These are phyloP conservation scores for Rubus parviflorus DNA, from an alignment of 306 rosid species.

Conservation along the genomic window DNA sequence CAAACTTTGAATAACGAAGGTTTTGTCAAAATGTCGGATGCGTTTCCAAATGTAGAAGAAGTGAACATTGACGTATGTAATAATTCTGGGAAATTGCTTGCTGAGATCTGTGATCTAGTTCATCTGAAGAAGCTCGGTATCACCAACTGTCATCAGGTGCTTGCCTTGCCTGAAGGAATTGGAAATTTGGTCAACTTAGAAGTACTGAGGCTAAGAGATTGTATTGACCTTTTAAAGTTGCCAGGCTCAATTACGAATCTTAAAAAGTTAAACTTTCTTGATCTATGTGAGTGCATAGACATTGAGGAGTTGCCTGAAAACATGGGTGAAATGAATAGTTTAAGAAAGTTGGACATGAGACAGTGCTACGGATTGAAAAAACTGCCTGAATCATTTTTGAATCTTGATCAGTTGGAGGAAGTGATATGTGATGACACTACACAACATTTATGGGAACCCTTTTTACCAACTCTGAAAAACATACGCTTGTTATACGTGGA, in stretches of 20 bases:
- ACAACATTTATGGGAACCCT: constrained; percentile 29
- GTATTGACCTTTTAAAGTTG: constrained; percentile 37
- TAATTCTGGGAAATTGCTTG: constrained; percentile 27
- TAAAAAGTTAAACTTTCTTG: constrained; percentile 36
- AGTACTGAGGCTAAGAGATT: constrained; percentile 47
- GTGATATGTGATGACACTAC: constrained; percentile 53
- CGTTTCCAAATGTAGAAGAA: constrained; percentile 44
- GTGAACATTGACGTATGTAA: not conserved
- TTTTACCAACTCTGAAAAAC: constrained; percentile 4
- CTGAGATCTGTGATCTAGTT: constrained; percentile 22
- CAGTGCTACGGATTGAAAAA: constrained; percentile 25
- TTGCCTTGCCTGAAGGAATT: constrained; percentile 37
- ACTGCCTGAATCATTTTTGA: constrained; percentile 40
- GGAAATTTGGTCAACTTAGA: constrained; percentile 43
- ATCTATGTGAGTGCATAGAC: constrained; percentile 51
- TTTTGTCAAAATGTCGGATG: constrained; percentile 8
- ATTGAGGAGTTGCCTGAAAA: constrained; percentile 43
- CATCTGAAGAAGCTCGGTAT: constrained; percentile 48
- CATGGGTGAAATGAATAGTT: constrained; percentile 36
- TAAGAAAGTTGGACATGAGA: constrained; percentile 40
- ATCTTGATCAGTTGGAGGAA: constrained; percentile 33
- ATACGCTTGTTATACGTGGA: too few species aligned
- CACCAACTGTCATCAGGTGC: constrained; percentile 42
- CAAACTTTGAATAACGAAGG: too few species aligned
- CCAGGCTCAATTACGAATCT: constrained; percentile 38